phyloP scores from a whole-genome alignment of 1,139 yeast genomes.

The Nakaseomyces glabratus region DNA sequence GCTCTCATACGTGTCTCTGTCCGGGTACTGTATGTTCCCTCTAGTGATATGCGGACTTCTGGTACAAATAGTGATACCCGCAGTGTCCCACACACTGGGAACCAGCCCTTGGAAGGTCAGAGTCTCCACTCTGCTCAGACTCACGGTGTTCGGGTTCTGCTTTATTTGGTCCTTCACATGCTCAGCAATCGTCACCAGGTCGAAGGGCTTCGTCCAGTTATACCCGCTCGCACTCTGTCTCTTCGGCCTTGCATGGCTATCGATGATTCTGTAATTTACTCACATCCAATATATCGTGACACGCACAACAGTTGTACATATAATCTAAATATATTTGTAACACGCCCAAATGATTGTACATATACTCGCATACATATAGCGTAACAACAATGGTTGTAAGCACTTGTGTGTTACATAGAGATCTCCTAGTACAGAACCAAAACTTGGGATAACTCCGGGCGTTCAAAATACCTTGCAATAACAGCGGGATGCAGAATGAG shows the following conservation, averaged over 20 bases:
- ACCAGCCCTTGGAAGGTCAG: constrained; percentile 17
- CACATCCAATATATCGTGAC: constrained; percentile 1
- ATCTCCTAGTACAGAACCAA: too few relatives aligned
- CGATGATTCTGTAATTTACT: constrained; percentile 14
- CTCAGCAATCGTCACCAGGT: constrained; percentile 22
- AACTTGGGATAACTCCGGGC: too few relatives aligned
- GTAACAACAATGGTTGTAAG: too few relatives aligned
- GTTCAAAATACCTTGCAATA: too few relatives aligned
- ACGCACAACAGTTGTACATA: too few relatives aligned
- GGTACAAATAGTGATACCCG: constrained; percentile 22
- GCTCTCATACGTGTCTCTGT: constrained; percentile 25
- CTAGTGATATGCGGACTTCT: constrained; percentile 23
- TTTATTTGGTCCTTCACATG: constrained; percentile 25
- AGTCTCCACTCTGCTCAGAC: constrained; percentile 14
- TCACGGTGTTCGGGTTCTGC: constrained; percentile 17
- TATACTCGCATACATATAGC: too few relatives aligned
- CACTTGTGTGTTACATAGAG: too few relatives aligned
- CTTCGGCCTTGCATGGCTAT: constrained; percentile 25
- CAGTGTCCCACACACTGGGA: constrained; percentile 14
- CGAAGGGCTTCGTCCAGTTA: constrained; percentile 20
- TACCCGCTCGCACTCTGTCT: constrained; percentile 26
- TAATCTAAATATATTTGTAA: too few relatives aligned
- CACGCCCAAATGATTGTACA: too few relatives aligned
- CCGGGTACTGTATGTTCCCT: constrained; percentile 30
- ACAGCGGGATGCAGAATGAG: too few relatives aligned